These are phyloP conservation scores for Saksenaea vasiformis DNA, from an alignment of 371 early-diverging fungal species.

Conservation along the genomic window DNA sequence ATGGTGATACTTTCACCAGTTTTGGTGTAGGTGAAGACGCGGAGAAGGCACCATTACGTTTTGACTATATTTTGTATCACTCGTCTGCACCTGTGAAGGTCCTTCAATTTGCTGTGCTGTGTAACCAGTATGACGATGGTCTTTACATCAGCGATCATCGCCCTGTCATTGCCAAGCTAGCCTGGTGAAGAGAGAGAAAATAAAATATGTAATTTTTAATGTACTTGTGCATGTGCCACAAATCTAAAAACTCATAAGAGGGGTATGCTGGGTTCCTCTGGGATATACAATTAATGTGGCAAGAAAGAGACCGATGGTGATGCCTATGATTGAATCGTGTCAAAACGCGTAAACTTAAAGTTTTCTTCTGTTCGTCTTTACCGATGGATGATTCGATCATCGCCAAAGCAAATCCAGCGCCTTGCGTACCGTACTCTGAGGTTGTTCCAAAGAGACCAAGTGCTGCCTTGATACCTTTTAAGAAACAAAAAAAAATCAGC, in stretches of 20 bases:
- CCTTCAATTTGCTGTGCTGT: constrained; percentile 34
- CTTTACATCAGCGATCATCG: constrained; percentile 53
- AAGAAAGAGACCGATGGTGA: constrained; percentile 61
- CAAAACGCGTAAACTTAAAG: background rate
- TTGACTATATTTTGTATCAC: constrained; percentile 48
- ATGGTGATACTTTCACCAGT: constrained; percentile 46
- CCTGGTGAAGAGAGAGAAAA: constrained; percentile 28
- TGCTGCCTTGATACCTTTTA: constrained; percentile 43
- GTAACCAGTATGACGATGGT: constrained; percentile 46
- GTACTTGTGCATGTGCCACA: background rate
- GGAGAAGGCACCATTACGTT: constrained; percentile 32
- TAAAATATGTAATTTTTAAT: background rate
- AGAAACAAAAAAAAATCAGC: background rate
- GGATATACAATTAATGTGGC: constrained; percentile 61
- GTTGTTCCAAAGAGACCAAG: constrained; percentile 41
- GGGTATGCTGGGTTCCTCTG: constrained; percentile 53
- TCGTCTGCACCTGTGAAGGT: constrained; percentile 15
- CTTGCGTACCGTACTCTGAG: constrained; percentile 37
- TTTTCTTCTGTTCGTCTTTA: background rate
- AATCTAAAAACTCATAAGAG: constrained; percentile 60
- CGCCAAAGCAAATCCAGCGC: constrained; percentile 45
- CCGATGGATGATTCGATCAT: constrained; percentile 45
- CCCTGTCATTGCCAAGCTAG: constrained; percentile 44
- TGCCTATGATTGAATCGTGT: constrained; percentile 29
- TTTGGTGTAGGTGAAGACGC: constrained; percentile 38